Evolutionary conservation across 2,329 filamentous ascomycete genomes (phyloP).

Genomic region (Stenocarpella maydis): DNA sequence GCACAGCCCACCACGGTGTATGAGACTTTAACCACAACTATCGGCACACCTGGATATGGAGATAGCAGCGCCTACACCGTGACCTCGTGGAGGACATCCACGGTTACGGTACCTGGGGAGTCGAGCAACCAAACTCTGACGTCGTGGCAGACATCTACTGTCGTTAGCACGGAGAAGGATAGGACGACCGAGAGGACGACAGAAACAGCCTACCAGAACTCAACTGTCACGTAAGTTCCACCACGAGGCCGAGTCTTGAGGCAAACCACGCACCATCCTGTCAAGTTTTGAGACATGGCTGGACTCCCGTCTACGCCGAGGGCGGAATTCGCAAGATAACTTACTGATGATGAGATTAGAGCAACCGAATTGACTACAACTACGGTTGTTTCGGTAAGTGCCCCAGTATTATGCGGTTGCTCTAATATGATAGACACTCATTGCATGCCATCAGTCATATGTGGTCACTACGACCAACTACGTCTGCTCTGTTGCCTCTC

Average conservation of each 20-base stretch:
- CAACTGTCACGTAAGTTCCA: conserved; percentile 19
- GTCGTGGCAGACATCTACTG: conserved; percentile 17
- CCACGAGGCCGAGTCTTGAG: background rate
- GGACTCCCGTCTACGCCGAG: background rate
- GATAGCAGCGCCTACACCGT: background rate
- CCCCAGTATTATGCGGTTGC: background rate
- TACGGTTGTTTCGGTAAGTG: conserved; percentile 13
- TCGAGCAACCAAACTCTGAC: conserved; percentile 24
- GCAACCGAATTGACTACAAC: conserved; percentile 23
- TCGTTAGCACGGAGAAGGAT: conserved; percentile 13
- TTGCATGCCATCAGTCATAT: background rate
- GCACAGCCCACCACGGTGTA: conserved; percentile 13
- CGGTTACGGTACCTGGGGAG: conserved; percentile 12
- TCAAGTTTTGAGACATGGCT: background rate
- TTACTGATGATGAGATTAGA: conserved; percentile 15
- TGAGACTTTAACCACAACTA: conserved; percentile 4
- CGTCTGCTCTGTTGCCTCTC: conserved; percentile 20
- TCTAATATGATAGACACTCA: background rate
- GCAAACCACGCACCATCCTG: background rate
- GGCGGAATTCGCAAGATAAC: background rate
- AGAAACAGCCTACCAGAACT: conserved; percentile 22
- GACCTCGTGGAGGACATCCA: conserved; percentile 22
- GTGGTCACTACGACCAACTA: conserved; percentile 17
- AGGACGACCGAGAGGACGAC: conserved; percentile 29
- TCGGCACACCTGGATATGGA: background rate